Evolutionary conservation across 345 rosid genomes (phyloP).

Genomic region (Pistacia atlantica): DNA sequence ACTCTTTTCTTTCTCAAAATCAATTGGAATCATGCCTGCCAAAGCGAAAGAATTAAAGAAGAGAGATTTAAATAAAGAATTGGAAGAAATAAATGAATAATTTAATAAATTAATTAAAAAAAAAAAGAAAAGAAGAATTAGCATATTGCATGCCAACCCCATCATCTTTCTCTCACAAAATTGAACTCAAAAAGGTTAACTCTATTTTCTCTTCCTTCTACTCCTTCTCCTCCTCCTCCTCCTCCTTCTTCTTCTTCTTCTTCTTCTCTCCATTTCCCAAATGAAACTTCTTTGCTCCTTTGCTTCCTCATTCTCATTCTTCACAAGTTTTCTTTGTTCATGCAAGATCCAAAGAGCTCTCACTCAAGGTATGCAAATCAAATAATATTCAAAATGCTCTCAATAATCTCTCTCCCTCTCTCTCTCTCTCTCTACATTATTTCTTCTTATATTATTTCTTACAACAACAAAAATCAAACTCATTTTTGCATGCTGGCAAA

Average conservation of each 20-base stretch:
- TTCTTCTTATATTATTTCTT: not conserved
- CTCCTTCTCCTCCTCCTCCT: not conserved
- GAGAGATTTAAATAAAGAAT: slow-evolving; percentile 46
- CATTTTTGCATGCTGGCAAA: not conserved
- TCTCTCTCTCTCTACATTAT: not conserved
- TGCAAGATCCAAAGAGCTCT: slow-evolving; percentile 85
- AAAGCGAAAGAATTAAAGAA: slow-evolving; percentile 46
- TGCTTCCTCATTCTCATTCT: slow-evolving; percentile 12
- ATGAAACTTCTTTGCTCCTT: slow-evolving; percentile 39
- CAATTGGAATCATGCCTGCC: slow-evolving; percentile 49
- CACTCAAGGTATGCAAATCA: slow-evolving; percentile 55
- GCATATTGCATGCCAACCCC: slow-evolving; percentile 33
- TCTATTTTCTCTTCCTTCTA: not conserved
- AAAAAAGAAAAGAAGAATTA: slow-evolving; percentile 10
- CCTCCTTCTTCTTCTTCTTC: slow-evolving; percentile 1
- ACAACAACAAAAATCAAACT: too few species aligned
- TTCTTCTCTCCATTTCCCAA: slow-evolving; percentile 24
- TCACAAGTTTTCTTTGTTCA: slow-evolving; percentile 46
- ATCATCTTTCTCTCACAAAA: slow-evolving; percentile 31
- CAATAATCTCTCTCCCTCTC: too few species aligned
- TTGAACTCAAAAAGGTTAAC: slow-evolving; percentile 25
- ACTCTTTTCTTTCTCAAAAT: slow-evolving; percentile 35
- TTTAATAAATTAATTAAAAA: too few species aligned
- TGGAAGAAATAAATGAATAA: slow-evolving; percentile 23
- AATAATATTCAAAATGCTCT: not conserved